phyloP scores from a whole-genome alignment of 768 basidiomycete species.

The Tylopilus sp. region DNA sequence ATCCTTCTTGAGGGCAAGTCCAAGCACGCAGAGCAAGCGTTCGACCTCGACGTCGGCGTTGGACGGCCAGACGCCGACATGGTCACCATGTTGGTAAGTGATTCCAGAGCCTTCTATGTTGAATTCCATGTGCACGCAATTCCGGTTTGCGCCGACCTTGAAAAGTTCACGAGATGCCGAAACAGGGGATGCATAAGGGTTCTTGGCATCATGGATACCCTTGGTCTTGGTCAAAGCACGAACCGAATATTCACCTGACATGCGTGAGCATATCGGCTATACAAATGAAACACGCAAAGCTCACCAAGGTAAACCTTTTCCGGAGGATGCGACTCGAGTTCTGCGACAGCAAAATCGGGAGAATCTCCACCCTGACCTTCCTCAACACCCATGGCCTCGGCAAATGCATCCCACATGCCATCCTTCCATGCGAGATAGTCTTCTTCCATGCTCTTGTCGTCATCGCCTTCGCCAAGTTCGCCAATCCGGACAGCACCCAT shows the following conservation, averaged over 20 bases:
- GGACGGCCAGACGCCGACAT: constrained; percentile 95
- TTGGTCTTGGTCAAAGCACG: constrained; percentile 90
- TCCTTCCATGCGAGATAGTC: constrained; percentile 99
- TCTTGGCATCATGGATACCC: constrained; percentile 97
- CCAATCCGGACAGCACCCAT: constrained; percentile 87
- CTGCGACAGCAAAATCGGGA: constrained; percentile 89
- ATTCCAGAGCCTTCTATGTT: constrained; percentile 93
- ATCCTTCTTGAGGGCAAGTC: constrained; percentile 77
- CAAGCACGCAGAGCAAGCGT: constrained; percentile 82
- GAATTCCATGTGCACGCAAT: constrained; percentile 94
- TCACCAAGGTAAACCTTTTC: constrained; percentile 93
- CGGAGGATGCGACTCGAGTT: constrained; percentile 65
- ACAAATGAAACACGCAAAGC: constrained; percentile 18
- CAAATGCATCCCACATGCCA: constrained; percentile 90
- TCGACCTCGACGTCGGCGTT: constrained; percentile 93
- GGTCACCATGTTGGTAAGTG: constrained; percentile 98
- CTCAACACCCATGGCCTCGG: constrained; percentile 81
- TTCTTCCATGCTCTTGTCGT: constrained; percentile 99
- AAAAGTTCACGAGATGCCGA: constrained; percentile 80
- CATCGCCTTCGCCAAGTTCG: constrained; percentile 92
- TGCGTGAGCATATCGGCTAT: background rate
- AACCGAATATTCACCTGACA: constrained; percentile 86
- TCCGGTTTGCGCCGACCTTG: constrained; percentile 64
- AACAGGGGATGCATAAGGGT: constrained; percentile 90
- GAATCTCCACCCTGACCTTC: constrained; percentile 96